Conservation (phyloP, 352 stramenopile species). For the Thalassiosira livingstoniorum region DNA sequence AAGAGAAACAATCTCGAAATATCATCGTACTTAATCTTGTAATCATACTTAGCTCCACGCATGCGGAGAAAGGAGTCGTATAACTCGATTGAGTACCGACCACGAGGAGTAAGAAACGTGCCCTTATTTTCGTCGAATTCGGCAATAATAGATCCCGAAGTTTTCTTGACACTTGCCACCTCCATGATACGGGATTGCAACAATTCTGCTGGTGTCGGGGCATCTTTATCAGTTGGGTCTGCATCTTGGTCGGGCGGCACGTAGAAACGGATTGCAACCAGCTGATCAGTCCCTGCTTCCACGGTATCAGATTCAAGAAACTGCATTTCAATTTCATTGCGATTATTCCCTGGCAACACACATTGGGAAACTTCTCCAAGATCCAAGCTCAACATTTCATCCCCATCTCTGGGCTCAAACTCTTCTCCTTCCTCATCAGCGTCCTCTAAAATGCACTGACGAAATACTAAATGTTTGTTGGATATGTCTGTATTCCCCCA, state of each 20-base stretch:
- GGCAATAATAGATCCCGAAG: conserved; percentile 96
- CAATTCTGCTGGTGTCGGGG: conserved; percentile 87
- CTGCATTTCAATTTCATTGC: conserved; percentile 98
- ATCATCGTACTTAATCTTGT: conserved; percentile 99
- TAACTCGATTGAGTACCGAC: conserved; percentile 98
- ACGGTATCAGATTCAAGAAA: conserved; percentile 98
- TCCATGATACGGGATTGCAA: conserved; percentile 87
- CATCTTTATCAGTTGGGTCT: conserved; percentile 78
- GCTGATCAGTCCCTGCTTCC: conserved; percentile 89
- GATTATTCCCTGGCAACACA: conserved; percentile 95
- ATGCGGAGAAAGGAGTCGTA: conserved; percentile 96
- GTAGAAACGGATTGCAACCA: conserved; percentile 96
- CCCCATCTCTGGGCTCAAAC: conserved; percentile 80
- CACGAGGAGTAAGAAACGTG: conserved; percentile 97
- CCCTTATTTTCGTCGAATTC: conserved; percentile 96
- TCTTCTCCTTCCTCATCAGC: conserved; percentile 86
- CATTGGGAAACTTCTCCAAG: conserved; percentile 88
- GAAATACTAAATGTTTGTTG: conserved; percentile 86
- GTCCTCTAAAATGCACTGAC: conserved; percentile 81
- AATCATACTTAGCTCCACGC: conserved; percentile 97
- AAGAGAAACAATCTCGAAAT: conserved; percentile 98
- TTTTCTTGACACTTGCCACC: conserved; percentile 88
- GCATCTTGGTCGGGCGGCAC: conserved; percentile 88
- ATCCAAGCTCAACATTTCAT: conserved; percentile 87
- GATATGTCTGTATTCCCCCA: conserved; percentile 95